These are phyloP conservation scores for Triticum urartu DNA, from an alignment of 176 grass and related monocot species.

Conservation along the genomic window DNA sequence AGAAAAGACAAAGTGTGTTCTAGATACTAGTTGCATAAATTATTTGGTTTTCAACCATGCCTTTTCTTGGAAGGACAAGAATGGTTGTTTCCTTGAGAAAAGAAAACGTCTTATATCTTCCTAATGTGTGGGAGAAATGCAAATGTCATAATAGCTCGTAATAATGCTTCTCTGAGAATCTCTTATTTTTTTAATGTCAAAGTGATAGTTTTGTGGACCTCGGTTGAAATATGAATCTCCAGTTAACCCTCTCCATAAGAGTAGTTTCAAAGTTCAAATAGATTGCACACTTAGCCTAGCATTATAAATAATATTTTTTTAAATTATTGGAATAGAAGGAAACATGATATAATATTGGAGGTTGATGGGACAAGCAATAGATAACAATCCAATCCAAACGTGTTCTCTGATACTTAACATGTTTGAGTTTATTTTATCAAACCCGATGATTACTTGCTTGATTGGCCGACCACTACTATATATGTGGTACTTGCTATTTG, in stretches of 20 bases:
- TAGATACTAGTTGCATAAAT: background rate
- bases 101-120: background rate
- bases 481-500: constrained; percentile 21
- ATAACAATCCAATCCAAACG: background rate
- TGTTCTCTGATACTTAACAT: background rate
- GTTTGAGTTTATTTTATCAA: constrained; percentile 16
- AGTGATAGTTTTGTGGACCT: background rate
- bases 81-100: background rate
- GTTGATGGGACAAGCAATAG: background rate
- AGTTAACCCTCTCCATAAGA: too few species aligned
- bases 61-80: background rate
- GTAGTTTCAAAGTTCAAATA: background rate
- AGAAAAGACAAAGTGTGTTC: too few species aligned
- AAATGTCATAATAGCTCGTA: background rate
- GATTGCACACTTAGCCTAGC: background rate
- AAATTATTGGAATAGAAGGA: background rate
- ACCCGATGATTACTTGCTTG: constrained; percentile 2
- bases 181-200: background rate
- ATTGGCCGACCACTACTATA: constrained; percentile 21
- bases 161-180: background rate
- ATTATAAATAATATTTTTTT: background rate
- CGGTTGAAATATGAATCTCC: background rate
- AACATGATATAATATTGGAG: background rate
- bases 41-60: background rate
- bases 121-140: background rate